phyloP scores from a whole-genome alignment of 2,329 filamentous ascomycete genomes.

The Eutypa lata region DNA sequence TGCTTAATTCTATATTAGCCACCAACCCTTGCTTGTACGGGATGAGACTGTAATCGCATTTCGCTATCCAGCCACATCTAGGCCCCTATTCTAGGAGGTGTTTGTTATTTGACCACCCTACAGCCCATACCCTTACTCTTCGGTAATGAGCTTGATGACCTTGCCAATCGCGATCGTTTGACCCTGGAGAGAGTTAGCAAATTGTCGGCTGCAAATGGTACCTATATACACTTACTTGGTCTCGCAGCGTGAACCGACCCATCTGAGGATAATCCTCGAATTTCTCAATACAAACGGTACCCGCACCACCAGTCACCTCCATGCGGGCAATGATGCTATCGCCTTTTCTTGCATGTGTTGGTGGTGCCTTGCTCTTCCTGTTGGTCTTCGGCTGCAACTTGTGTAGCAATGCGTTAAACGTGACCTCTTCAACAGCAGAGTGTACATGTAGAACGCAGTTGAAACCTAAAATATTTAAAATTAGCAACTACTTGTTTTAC shows the following conservation, averaged over 20 bases:
- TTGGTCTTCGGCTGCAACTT: slow-evolving; percentile 93
- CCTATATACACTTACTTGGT: slow-evolving; percentile 60
- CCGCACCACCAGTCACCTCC: slow-evolving; percentile 80
- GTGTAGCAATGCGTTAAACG: slow-evolving; percentile 82
- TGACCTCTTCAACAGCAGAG: slow-evolving; percentile 96
- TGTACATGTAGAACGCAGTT: slow-evolving; percentile 98
- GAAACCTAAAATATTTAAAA: slow-evolving; percentile 51
- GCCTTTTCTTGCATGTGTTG: slow-evolving; percentile 81
- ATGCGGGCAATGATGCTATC: slow-evolving; percentile 88
- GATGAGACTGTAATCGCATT: background rate
- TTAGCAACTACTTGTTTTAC: too few relatives aligned
- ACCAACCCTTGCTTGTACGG: background rate
- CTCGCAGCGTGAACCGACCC: slow-evolving; percentile 84
- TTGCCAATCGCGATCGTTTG: slow-evolving; percentile 99
- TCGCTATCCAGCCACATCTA: background rate
- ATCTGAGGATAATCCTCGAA: slow-evolving; percentile 97
- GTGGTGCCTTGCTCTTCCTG: slow-evolving; percentile 88
- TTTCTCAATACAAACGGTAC: slow-evolving; percentile 85
- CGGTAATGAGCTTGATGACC: slow-evolving; percentile 79
- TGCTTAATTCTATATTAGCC: background rate
- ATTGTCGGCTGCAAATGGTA: background rate
- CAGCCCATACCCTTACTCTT: slow-evolving; percentile 15
- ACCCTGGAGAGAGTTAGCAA: slow-evolving; percentile 55
- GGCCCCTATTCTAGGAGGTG: too few relatives aligned
- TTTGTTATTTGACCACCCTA: too few relatives aligned